These are phyloP conservation scores for Imleria badia DNA, from an alignment of 768 basidiomycete species.

Conservation along the genomic window DNA sequence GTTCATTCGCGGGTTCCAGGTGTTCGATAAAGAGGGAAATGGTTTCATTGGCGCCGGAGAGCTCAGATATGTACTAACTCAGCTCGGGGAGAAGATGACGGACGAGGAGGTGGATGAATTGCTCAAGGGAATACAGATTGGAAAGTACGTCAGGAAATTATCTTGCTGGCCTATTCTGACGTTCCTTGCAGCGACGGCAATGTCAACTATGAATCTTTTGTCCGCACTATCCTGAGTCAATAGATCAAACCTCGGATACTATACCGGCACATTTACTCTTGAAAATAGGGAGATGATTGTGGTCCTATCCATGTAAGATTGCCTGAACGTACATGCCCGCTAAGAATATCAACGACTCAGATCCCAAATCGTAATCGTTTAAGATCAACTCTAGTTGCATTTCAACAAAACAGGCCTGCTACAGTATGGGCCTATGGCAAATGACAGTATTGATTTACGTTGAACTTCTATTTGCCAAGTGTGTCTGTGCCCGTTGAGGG, in stretches of 20 bases:
- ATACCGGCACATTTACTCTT: background rate
- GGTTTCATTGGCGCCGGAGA: conserved; percentile 68
- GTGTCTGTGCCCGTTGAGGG: conserved; percentile 15
- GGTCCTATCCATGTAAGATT: background rate
- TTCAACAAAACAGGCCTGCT: no score
- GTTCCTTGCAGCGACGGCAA: conserved; percentile 76
- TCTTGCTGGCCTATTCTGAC: background rate
- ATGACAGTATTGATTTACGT: background rate
- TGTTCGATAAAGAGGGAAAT: conserved; percentile 86
- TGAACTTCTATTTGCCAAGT: background rate
- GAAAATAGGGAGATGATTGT: background rate
- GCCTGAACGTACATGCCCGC: background rate
- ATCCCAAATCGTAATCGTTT: no score
- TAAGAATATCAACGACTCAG: no score
- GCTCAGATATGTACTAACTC: conserved; percentile 83
- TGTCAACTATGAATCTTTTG: conserved; percentile 96
- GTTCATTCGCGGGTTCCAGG: conserved; percentile 98
- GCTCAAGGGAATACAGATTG: conserved; percentile 92
- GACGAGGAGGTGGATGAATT: conserved; percentile 98
- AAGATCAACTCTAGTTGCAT: no score
- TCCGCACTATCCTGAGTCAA: conserved; percentile 90
- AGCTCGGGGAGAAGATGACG: conserved; percentile 97
- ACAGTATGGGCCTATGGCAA: no score
- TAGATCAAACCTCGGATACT: conserved; percentile 32
- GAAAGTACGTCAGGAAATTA: conserved; percentile 59